Conservation (phyloP, 257 asterid species). For the Paulownia fortunei region DNA sequence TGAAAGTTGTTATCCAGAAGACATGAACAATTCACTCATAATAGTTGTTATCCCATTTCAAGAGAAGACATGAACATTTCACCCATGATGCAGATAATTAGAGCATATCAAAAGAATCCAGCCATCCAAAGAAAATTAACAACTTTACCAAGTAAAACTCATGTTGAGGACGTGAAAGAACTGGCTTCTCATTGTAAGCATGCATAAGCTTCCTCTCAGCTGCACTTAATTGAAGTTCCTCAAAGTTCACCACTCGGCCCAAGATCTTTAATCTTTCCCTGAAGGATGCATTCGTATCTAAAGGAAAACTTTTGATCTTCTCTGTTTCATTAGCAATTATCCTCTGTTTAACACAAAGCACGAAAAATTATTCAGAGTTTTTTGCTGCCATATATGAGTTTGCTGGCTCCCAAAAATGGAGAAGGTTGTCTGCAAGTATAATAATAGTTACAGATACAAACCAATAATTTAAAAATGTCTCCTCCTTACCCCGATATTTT, state of each 20-base stretch:
- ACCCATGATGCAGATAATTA: neutral
- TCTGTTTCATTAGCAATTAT: conserved; percentile 76
- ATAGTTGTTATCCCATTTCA: neutral
- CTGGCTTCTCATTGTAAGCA: conserved; percentile 92
- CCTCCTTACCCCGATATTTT: conserved; percentile 72
- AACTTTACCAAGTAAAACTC: conserved; percentile 77
- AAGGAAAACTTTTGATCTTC: conserved; percentile 75
- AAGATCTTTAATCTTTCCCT: conserved; percentile 88
- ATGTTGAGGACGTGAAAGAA: conserved; percentile 96
- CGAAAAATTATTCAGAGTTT: conserved; percentile 3
- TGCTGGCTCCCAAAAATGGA: neutral
- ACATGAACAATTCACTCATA: too few species aligned
- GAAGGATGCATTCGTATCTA: conserved; percentile 70
- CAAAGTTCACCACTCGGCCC: conserved; percentile 74
- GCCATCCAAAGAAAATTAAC: neutral
- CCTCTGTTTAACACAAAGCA: conserved; percentile 51
- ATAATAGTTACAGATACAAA: neutral
- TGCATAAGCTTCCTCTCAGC: conserved; percentile 92
- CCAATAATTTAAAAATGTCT: conserved; percentile 5
- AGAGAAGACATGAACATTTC: neutral
- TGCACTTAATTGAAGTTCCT: conserved; percentile 68
- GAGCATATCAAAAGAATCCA: neutral
- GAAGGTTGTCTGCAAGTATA: neutral
- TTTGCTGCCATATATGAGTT: neutral
- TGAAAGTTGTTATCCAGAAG: too few species aligned